A percentile compares a stretch with the other conserved stretches of the same genome.
Evolutionary conservation across 2,329 filamentous ascomycete species (phyloP).

Genomic region (Elsinoe necatrix): DNA sequence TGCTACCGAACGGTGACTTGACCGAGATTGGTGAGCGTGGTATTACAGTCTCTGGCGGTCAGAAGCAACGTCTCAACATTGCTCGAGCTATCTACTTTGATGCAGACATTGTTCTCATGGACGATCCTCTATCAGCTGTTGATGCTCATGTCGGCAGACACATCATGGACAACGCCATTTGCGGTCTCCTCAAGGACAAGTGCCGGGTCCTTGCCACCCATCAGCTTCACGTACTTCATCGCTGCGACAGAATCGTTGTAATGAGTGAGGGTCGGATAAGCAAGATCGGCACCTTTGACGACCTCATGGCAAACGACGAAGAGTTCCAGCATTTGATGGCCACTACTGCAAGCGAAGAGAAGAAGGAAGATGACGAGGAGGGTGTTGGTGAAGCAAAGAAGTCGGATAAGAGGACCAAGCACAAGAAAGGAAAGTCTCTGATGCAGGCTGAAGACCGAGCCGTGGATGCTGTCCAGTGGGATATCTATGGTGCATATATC

Average conservation of each 20-base stretch:
- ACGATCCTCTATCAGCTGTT: slow-evolving; percentile 53
- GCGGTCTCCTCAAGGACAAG: slow-evolving; percentile 79
- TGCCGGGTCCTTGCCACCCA: slow-evolving; percentile 89
- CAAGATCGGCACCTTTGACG: slow-evolving; percentile 80
- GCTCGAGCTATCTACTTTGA: slow-evolving; percentile 66
- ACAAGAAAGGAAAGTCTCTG: slow-evolving; percentile 45
- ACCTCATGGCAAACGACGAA: slow-evolving; percentile 70
- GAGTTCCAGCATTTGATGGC: slow-evolving; percentile 76
- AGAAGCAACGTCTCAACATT: slow-evolving; percentile 93
- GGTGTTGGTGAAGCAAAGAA: slow-evolving; percentile 52
- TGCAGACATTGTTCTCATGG: slow-evolving; percentile 54
- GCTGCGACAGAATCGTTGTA: slow-evolving; percentile 87
- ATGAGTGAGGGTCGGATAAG: slow-evolving; percentile 80
- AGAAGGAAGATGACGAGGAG: slow-evolving; percentile 37
- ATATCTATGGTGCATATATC: slow-evolving; percentile 70
- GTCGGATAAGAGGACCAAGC: slow-evolving; percentile 45
- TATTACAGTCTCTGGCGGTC: slow-evolving; percentile 89
- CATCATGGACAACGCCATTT: slow-evolving; percentile 90
- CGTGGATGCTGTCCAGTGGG: slow-evolving; percentile 68
- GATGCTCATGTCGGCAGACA: slow-evolving; percentile 54
- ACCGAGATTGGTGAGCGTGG: slow-evolving; percentile 95
- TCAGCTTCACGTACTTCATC: slow-evolving; percentile 83
- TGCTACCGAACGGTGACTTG: slow-evolving; percentile 78
- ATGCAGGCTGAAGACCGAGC: slow-evolving; percentile 71
- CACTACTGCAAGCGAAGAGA: slow-evolving; percentile 61